Base-by-base conservation (phyloP, 2,329 filamentous ascomycete species). In the Fusarium circinatum region DNA sequence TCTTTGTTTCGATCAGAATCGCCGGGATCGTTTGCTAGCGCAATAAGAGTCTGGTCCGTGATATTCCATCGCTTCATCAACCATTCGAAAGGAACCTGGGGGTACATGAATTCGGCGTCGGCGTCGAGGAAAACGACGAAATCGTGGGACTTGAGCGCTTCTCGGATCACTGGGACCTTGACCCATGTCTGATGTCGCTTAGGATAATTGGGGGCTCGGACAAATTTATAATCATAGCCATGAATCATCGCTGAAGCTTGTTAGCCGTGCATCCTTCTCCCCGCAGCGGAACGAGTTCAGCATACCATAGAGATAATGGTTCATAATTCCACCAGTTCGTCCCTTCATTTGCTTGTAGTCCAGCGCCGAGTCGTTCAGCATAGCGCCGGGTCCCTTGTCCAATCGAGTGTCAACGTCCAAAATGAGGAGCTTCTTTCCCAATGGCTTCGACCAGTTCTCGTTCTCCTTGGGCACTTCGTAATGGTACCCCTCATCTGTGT, bases 201-300 rank as follows among this genome's bases (percentile, higher is more conserved):
- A 6, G 76, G 73, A 64, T 84, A 83, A 47, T 82, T 77, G 38
- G 83, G 80, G 2, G 83, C 83, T 66, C 82, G 83, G 45, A 86
- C 80, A 65, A 86, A 83, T 61, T 84, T 85, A 78, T 86, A 87
- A 62, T 86, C 83, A 76, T 86, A 86, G 26, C 85, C 85, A 77
- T 87, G 85, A 65, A 87, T 85, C 73, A 79, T 74, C 11, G 77
- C 77, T 78, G 20, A 11, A 48, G 12, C 6, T 34, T 14, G 54
- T 57, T 45, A 57, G 54, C 38, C 38, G 17, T 17, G 22, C 17
- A 32, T 55, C 6, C 51, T n/a, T 39, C 34, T 28, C 34, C 51
- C 14, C 51, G 34, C 24, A 13, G 14, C 8, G 6, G 8, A 17
- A n/a, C 8, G 6, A 26, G 4, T n/a, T n/a, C n/a, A 6, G 1